Base-by-base conservation (phyloP, 257 asterid species). In the Solanum chilense region DNA sequence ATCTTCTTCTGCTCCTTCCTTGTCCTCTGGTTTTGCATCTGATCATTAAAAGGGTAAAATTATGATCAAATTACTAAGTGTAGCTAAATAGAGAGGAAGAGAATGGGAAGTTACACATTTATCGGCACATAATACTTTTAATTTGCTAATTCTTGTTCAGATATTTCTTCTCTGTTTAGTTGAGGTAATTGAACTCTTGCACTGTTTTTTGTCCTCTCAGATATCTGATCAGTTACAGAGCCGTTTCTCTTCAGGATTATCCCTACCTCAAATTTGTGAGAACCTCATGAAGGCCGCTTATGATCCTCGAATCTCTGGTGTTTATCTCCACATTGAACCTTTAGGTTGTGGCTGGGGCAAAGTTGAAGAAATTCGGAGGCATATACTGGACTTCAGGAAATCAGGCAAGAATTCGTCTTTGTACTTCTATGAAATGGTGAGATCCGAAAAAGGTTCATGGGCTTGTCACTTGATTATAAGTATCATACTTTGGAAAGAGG, bases 311-410 rank as follows among this genome's bases (percentile, higher is more conserved):
- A 91, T 97, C 78, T 92, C 95, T 87, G 99, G 99, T 89, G 89
- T 95, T 75, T 97, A 94, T 92, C 97, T 97, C 88, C 98, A 97
- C 84, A 94, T 97, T 88, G 99, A 95, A 89, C 94, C 94, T 8
- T 90, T 97, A 93, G 91, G 37, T 87, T 94, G 98, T 86, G 99
- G 99, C 49, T 97, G 99, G 99, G 99, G 98, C 20, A 97, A 95
- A 90, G 97, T 93, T 87, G 99, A 97, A 93, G 99, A 97, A 91
- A 95, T 97, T 86, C 92, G 94, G 86, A 94, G 99, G 92, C 99
- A 97, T 85, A 71, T 97, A n/a, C 82, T 93, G 89, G 96, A 94
- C 91, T 97, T 94, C 86, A 95, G 90, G 90, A 97, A 97, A 93
- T 97, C 99, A 93, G 99, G 99, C 94, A 76, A 86, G 83, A 82